Percentiles rank a stretch among this genome's conserved stretches.
phyloP scores from a whole-genome alignment of 495 filamentous ascomycete genomes.

The Rhypophila decipiens region DNA sequence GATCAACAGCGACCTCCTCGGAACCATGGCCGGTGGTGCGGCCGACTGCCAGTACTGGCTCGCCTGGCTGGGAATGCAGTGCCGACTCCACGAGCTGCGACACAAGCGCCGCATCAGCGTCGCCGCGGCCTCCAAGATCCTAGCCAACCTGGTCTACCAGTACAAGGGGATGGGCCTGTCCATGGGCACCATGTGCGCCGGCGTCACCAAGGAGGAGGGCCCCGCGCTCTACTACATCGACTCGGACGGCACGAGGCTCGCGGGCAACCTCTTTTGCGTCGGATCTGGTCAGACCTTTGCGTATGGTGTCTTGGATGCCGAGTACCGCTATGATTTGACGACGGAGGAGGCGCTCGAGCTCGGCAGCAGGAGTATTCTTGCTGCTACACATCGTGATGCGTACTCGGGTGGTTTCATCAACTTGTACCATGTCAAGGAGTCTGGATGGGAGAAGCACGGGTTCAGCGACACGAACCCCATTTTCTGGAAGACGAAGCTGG shows the following conservation, averaged over 20 bases:
- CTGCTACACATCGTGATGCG: constrained; percentile 95
- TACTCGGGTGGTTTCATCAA: constrained; percentile 99
- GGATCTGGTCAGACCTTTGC: constrained; percentile 97
- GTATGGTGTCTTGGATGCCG: constrained; percentile 93
- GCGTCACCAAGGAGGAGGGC: constrained; percentile 92
- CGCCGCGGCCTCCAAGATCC: constrained; percentile 94
- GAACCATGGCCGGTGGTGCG: constrained; percentile 97
- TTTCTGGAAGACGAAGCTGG: constrained; percentile 98
- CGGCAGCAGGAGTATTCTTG: constrained; percentile 83
- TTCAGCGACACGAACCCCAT: constrained; percentile 93
- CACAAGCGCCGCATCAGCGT: constrained; percentile 98
- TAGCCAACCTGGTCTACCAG: constrained; percentile 92
- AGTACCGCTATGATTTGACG: constrained; percentile 83
- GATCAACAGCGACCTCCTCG: constrained; percentile 84
- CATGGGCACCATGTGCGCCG: constrained; percentile 99
- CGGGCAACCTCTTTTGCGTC: constrained; percentile 96
- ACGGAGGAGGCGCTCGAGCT: constrained; percentile 85
- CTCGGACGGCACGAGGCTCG: constrained; percentile 86
- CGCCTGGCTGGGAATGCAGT: constrained; percentile 96
- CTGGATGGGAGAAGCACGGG: constrained; percentile 96
- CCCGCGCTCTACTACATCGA: constrained; percentile 99
- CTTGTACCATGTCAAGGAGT: constrained; percentile 96
- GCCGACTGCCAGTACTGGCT: constrained; percentile 99
- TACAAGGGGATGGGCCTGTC: constrained; percentile 97
- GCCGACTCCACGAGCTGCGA: constrained; percentile 95